Conservation (phyloP, 2,329 filamentous ascomycete genomes). For the Cytospora piceicola region DNA sequence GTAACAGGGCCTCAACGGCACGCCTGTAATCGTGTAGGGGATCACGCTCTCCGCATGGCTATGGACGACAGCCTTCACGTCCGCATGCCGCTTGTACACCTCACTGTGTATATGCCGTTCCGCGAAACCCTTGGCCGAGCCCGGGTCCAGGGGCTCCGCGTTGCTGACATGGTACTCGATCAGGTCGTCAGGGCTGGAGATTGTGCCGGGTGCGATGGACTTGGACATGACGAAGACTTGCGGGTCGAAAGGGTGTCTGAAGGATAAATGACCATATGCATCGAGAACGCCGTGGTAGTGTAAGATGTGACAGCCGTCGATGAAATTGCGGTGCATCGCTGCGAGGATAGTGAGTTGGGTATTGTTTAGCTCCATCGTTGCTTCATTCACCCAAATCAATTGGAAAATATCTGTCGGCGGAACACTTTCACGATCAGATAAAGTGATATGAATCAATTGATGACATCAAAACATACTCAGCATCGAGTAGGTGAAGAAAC, state of each 20-base stretch:
- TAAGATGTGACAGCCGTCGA: slow-evolving; percentile 55
- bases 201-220: slow-evolving; percentile 51
- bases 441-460: not conserved
- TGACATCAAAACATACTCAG: not conserved
- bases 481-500: not conserved
- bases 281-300: slow-evolving; percentile 55
- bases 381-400: not conserved
- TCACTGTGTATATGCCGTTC: slow-evolving; percentile 54
- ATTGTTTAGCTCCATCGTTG: slow-evolving; percentile 10
- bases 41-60: slow-evolving; percentile 49
- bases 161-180: slow-evolving; percentile 51
- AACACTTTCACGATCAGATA: not conserved
- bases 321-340: slow-evolving; percentile 36
- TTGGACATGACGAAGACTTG: slow-evolving; percentile 53
- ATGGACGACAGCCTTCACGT: slow-evolving; percentile 48
- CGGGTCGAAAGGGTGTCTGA: slow-evolving; percentile 51
- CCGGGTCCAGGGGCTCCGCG: slow-evolving; percentile 45
- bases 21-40: slow-evolving; percentile 46
- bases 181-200: slow-evolving; percentile 48
- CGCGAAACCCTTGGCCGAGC: slow-evolving; percentile 44
- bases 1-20: slow-evolving; percentile 45
- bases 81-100: slow-evolving; percentile 46
- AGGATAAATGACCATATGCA: slow-evolving; percentile 58
- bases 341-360: slow-evolving; percentile 14
- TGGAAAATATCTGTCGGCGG: not conserved